Conservation (phyloP, 2,329 filamentous ascomycete genomes). For the Calonectria montana region DNA sequence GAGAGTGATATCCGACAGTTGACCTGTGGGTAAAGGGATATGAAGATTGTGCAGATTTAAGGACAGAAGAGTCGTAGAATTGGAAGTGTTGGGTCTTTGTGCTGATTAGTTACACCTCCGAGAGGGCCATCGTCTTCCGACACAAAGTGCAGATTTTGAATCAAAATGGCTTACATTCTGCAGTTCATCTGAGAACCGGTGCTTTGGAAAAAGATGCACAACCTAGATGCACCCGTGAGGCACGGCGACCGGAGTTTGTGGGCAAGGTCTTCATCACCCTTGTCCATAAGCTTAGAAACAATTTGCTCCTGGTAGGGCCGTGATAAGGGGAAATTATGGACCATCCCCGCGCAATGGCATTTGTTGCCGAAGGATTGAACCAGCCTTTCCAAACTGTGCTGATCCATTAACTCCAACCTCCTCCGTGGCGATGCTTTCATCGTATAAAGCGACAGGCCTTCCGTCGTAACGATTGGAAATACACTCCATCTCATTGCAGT, state of each 20-base stretch:
- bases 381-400: neutral
- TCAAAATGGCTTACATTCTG: neutral
- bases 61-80: too few relatives aligned
- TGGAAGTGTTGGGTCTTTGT: too few relatives aligned
- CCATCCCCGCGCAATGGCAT: constrained; percentile 11
- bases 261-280: neutral
- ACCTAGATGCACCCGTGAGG: neutral
- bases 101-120: neutral
- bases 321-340: constrained; percentile 13
- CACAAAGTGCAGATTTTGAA: too few relatives aligned
- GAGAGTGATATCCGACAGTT: neutral
- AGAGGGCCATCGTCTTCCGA: too few relatives aligned
- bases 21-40: too few relatives aligned
- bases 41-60: neutral
- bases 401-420: neutral
- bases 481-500: neutral
- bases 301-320: neutral
- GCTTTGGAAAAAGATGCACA: neutral
- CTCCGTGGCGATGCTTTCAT: neutral
- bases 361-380: neutral
- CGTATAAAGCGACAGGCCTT: neutral
- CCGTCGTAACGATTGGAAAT: constrained; percentile 2
- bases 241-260: neutral
- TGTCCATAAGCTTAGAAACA: neutral
- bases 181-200: neutral